Evolutionary conservation across 345 rosid genomes (phyloP).

Genomic region (Punica granatum): DNA sequence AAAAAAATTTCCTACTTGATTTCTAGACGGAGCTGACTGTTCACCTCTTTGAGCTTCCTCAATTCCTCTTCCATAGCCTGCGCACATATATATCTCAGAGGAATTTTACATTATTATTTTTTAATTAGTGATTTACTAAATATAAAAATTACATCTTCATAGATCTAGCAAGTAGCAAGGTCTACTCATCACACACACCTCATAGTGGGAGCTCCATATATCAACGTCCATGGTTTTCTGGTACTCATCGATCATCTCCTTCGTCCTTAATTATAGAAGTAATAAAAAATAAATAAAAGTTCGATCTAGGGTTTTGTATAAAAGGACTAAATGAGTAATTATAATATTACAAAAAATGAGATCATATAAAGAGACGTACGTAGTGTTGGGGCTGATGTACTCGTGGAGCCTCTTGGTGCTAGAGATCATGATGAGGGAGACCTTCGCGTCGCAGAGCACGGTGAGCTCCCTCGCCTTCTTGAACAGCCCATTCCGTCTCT

Average conservation of each 20-base stretch:
- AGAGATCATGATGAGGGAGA: constrained; percentile 73
- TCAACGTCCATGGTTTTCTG: constrained; percentile 49
- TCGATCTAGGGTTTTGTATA: not conserved
- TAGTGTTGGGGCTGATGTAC: constrained; percentile 54
- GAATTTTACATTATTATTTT: constrained; percentile 17
- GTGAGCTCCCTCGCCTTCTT: constrained; percentile 33
- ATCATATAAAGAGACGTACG: constrained; percentile 24
- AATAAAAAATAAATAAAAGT: not conserved
- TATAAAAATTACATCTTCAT: not conserved
- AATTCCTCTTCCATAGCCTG: constrained; percentile 52
- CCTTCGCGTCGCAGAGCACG: constrained; percentile 58
- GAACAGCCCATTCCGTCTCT: constrained; percentile 25
- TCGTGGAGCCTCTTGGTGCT: constrained; percentile 63
- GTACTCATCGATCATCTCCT: constrained; percentile 59
- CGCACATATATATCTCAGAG: not conserved
- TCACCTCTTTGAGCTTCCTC: constrained; percentile 55
- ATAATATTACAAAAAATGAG: too few species aligned
- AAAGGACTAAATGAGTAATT: too few species aligned
- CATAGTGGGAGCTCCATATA: constrained; percentile 67
- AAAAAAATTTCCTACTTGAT: constrained; percentile 34
- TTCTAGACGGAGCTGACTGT: constrained; percentile 48
- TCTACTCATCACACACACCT: constrained; percentile 23
- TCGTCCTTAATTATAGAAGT: constrained; percentile 36
- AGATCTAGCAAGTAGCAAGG: not conserved
- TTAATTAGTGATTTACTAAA: not conserved